Base-by-base conservation (phyloP, 441 rosid genomes). In the Adansonia rubrostipa region DNA sequence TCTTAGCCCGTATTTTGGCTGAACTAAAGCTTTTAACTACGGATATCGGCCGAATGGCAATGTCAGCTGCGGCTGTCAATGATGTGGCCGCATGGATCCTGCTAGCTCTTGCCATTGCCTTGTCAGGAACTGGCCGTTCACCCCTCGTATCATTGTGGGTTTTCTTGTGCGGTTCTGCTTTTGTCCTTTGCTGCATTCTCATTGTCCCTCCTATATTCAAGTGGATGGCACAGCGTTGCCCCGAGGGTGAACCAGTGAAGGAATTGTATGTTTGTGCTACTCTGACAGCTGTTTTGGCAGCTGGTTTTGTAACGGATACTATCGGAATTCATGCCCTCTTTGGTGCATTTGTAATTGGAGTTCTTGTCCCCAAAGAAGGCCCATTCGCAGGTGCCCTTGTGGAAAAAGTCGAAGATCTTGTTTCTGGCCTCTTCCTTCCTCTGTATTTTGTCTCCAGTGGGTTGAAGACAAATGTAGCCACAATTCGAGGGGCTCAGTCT, bases 21-120 rank as follows among this genome's bases (percentile, higher is more conserved):
- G 93, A 89, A 74, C 84, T 89, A 71, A 89, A 88, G 84, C 90
- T 89, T 57, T 67, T 89, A 5, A 88, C 91, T 0, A 85, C 90
- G 9, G 90, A 86, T 68, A 56, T 87, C 8, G 93, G 93, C 7
- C 83, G 81, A 71, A 78, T 85, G 54, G 91, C 93, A 1, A 81
- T 89, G 89, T 85, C 93, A 0, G 91, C 93, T 3, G 91, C 90
- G 4, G 91, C 91, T 0, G 88, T 89, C 15, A 89, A 89, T 53
- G 93, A 89, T 42, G 82, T 88, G 9, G 90, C 86, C 2, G 91
- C 93, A 15, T 89, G 93, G 93, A 86, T 89, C 78, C 83, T 89
- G 5, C 90, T 89, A 13, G 93, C 92, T 51, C 85, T 88, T 1
- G 91, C 91, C 14, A 82, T 88, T 63, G 90, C 91, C 54, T 81